Conservation (phyloP, 2,329 filamentous ascomycete species). For the Neofusicoccum kwambonambiense region DNA sequence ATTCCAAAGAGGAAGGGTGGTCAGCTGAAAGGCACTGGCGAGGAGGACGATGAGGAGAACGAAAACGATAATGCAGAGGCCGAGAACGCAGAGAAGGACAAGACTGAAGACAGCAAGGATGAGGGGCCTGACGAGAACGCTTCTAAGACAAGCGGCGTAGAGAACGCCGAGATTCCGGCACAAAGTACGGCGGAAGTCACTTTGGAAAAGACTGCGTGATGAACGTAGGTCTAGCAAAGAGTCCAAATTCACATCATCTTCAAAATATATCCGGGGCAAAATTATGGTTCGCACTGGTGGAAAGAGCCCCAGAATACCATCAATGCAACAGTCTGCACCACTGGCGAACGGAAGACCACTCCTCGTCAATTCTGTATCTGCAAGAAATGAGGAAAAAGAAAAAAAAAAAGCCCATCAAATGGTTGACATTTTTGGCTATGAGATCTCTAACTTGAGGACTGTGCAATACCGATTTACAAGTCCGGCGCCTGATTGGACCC, state of each 20-base stretch:
- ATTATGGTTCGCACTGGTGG: no score
- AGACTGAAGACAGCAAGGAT: background rate
- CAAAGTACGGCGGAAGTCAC: background rate
- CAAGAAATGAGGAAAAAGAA: no score
- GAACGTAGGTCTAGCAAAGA: background rate
- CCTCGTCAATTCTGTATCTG: no score
- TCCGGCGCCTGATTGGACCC: background rate
- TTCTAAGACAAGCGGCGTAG: background rate
- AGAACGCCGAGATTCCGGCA: background rate
- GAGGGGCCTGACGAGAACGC: background rate
- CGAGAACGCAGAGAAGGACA: background rate
- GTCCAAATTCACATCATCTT: background rate
- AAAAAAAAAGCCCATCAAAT: no score
- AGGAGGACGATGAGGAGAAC: constrained; percentile 20
- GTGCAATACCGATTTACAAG: no score
- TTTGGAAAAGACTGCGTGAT: background rate
- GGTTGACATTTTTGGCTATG: no score
- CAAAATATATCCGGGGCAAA: no score
- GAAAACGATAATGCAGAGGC: constrained; percentile 21
- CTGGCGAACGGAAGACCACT: no score
- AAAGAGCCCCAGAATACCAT: no score
- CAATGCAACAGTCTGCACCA: no score
- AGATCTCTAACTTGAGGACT: no score
- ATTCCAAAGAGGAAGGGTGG: constrained; percentile 91
- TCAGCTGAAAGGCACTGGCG: constrained; percentile 51